These are phyloP conservation scores for Monocercomonoides exilis DNA, from an alignment of 78 protist species.

Conservation along the genomic window DNA sequence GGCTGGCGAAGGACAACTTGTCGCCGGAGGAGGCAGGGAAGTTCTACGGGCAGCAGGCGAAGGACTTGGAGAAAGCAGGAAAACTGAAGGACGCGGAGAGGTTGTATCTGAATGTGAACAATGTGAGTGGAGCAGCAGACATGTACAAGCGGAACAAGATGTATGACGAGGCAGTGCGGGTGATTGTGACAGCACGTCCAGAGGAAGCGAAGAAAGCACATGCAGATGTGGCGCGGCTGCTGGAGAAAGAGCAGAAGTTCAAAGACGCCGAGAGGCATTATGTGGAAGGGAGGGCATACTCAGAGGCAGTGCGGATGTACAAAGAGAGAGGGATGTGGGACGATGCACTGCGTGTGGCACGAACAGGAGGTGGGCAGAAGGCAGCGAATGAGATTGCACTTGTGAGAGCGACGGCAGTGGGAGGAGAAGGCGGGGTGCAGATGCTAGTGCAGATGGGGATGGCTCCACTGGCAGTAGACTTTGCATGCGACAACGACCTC, in stretches of 20 bases:
- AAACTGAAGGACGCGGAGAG: neutral
- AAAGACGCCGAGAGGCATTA: neutral
- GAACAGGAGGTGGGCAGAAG: neutral
- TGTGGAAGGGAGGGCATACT: neutral
- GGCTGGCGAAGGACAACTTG: neutral
- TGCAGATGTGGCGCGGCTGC: neutral
- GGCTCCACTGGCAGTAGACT: constrained; percentile 1
- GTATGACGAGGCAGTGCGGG: neutral
- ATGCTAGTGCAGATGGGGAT: neutral
- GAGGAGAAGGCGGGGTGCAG: neutral
- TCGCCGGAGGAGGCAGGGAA: neutral
- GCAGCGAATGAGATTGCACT: neutral
- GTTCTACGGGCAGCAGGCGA: neutral
- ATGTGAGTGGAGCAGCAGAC: neutral
- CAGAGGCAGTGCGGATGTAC: neutral
- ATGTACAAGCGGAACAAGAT: neutral
- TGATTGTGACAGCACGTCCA: neutral
- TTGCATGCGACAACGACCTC: neutral
- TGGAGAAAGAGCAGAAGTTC: neutral
- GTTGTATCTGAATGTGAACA: neutral
- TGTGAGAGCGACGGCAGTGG: neutral
- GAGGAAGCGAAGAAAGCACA: neutral
- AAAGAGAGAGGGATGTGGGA: neutral
- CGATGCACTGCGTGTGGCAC: neutral
- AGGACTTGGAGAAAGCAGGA: neutral